Evolutionary conservation across 306 rosid species (phyloP), one percentile per base, ranked within the genome.

Genomic region (Luffa acutangula): DNA sequence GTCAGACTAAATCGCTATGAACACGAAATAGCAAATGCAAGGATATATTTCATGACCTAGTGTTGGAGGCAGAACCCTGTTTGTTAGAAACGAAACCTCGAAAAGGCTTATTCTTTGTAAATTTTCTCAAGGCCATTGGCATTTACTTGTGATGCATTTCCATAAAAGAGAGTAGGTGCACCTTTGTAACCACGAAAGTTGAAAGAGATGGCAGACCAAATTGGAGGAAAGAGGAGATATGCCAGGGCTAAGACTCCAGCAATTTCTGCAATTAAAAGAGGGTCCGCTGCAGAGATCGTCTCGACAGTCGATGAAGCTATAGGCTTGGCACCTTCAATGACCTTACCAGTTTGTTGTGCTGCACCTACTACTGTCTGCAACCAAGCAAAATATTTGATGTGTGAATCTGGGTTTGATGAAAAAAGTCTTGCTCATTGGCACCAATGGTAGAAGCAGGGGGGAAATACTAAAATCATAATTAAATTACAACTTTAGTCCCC

Each of bases 101-200:
- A 37, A 12, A 12, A 33, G 14, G 10, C 41, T 5, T 31, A 25
- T 33, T 25, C 15, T 2, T 31, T 10, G 42, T 63, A 31, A 31
- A 63, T 57, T 57, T 65, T 17, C 43, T 52, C 0, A 3, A 9
- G 39, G 41, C 20, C 17, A 60, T 31, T 15, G 51, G 39, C 79
- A 0, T 58, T 76, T 82, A n/a, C 33, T 45, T 57, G 6, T 54
- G 12, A 70, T 79, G 85, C 74, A 83, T 51, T 39, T 42, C 20
- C 57, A 77, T 76, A 21, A 78, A 57, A 77, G 80, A 49, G 52
- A 80, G 59, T 8, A 51, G 80, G 79, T 46, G 59, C 82, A 91
- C 98, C 98, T 91, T 95, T 88, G 83, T 87, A 92, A 53, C 97
- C 98, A n/a, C 97, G 95, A 81, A 95, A 71, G 76, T 60, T 87